A percentile compares a stretch with the other conserved stretches of the same genome.
These are phyloP conservation scores for Penicillium alfredii DNA, from an alignment of 495 filamentous ascomycete genomes.

Conservation along the genomic window DNA sequence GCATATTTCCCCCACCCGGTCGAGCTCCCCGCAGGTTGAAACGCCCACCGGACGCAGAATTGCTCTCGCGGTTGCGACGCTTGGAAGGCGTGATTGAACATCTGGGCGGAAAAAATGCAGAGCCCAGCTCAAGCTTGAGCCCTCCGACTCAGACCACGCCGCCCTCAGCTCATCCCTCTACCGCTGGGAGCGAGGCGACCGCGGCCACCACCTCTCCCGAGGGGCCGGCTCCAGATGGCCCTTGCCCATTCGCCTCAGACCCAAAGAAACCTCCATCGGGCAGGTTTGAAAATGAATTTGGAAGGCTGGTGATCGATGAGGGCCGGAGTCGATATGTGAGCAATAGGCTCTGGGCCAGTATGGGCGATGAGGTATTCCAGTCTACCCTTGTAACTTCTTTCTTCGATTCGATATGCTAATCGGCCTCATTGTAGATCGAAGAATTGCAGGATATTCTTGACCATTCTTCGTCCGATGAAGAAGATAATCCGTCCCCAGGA, in stretches of 20 bases:
- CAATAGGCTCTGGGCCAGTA: conserved; percentile 81
- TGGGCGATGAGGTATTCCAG: conserved; percentile 79
- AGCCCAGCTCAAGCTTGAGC: conserved; percentile 5
- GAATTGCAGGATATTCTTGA: conserved; percentile 67
- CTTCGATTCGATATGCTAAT: conserved; percentile 2
- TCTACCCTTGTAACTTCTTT: neutral
- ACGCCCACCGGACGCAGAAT: conserved; percentile 63
- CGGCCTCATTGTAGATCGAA: conserved; percentile 53
- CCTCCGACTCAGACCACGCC: conserved; percentile 5
- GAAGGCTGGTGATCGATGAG: conserved; percentile 77
- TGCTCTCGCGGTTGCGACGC: conserved; percentile 69
- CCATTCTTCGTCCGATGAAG: conserved; percentile 59
- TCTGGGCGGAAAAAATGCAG: conserved; percentile 37
- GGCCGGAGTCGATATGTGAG: conserved; percentile 80
- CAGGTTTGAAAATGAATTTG: conserved; percentile 61
- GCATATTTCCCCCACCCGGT: conserved; percentile 77
- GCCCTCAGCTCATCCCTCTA: conserved; percentile 3
- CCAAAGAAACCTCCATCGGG: conserved; percentile 22
- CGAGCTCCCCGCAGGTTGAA: conserved; percentile 68
- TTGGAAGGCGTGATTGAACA: conserved; percentile 78
- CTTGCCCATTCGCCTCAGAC: conserved; percentile 24
- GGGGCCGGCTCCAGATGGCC: conserved; percentile 7
- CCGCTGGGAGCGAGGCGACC: neutral
- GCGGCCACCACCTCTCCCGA: conserved; percentile 2
- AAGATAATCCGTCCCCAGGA: conserved; percentile 54